Percentiles rank a stretch among this genome's conserved stretches.
Conservation (phyloP, 495 filamentous ascomycete species). For the Aspergillus wentii region DNA sequence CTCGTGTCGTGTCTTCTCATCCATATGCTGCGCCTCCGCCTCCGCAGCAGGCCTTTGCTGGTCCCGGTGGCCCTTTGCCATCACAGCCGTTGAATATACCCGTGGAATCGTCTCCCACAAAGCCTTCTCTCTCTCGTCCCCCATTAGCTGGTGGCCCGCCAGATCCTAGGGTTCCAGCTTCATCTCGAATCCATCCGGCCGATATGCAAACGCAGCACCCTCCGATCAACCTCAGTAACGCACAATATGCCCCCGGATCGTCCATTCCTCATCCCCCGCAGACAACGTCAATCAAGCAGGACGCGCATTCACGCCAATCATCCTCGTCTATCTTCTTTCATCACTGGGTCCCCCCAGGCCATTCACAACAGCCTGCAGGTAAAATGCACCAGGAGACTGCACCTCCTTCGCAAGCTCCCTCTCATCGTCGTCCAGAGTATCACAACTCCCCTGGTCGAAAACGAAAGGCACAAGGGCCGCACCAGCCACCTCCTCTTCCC, state of each 20-base stretch:
- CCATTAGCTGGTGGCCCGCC: constrained; percentile 12
- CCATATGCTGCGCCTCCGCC: constrained; percentile 28
- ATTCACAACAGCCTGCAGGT: constrained; percentile 25
- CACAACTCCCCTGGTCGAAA: constrained; percentile 35
- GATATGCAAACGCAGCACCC: constrained; percentile 55
- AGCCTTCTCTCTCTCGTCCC: constrained; percentile 20
- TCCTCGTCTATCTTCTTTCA: constrained; percentile 82
- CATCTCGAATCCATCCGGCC: constrained; percentile 52
- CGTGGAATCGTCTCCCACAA: constrained; percentile 11
- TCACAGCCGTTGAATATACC: constrained; percentile 14
- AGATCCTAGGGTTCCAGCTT: constrained; percentile 27
- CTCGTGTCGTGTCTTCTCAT: constrained; percentile 3
- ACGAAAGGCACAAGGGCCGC: constrained; percentile 34
- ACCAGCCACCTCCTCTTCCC: constrained; percentile 33
- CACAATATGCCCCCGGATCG: constrained; percentile 23
- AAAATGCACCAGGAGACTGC: constrained; percentile 25
- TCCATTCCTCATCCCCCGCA: constrained; percentile 38
- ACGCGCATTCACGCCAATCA: constrained; percentile 47
- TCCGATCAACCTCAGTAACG: constrained; percentile 26
- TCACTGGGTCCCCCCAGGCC: constrained; percentile 79
- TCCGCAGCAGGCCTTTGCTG: constrained; percentile 16
- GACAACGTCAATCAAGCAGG: constrained; percentile 38
- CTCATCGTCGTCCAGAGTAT: constrained; percentile 30
- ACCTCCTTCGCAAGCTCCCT: constrained; percentile 11
- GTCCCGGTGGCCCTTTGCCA: constrained; percentile 7